Percentiles rank a stretch among this genome's conserved stretches.
These are phyloP conservation scores for Cronartium quercuum DNA, from an alignment of 1,284 basidiomycete genomes.

Conservation along the genomic window DNA sequence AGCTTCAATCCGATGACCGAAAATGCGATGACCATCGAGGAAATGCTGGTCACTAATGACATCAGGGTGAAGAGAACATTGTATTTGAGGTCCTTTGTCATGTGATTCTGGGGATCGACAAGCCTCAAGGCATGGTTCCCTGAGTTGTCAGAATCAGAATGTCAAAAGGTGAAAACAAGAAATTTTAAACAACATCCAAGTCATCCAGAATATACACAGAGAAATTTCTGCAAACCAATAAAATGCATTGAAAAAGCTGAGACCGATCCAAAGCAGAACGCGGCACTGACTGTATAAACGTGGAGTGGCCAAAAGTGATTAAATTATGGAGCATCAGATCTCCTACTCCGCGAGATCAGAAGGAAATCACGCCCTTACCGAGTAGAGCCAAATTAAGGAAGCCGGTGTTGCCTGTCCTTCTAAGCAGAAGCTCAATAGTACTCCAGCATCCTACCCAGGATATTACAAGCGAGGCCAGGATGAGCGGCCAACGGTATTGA, in stretches of 20 bases:
- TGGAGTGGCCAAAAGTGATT: background rate
- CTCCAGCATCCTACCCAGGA: background rate
- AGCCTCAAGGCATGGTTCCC: background rate
- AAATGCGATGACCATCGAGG: conserved; percentile 52
- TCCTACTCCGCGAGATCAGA: background rate
- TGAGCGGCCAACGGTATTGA: background rate
- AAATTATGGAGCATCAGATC: too few species aligned
- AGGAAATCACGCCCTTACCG: background rate
- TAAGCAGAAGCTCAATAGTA: background rate
- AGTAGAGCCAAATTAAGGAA: background rate
- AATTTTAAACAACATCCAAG: background rate
- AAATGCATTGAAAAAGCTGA: background rate
- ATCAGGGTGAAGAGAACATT: conserved; percentile 51
- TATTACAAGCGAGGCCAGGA: background rate
- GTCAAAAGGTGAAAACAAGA: too few species aligned
- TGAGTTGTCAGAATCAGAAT: background rate
- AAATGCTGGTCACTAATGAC: conserved; percentile 51
- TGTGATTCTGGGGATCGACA: conserved; percentile 38
- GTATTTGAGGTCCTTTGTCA: conserved; percentile 50
- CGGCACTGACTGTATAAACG: background rate
- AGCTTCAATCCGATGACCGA: conserved; percentile 52
- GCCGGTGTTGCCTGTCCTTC: background rate
- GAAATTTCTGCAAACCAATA: background rate
- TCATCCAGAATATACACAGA: background rate
- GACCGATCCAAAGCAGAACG: background rate